These are phyloP conservation scores for Neurospora tetraspora DNA, from an alignment of 495 filamentous ascomycete genomes.

Conservation along the genomic window DNA sequence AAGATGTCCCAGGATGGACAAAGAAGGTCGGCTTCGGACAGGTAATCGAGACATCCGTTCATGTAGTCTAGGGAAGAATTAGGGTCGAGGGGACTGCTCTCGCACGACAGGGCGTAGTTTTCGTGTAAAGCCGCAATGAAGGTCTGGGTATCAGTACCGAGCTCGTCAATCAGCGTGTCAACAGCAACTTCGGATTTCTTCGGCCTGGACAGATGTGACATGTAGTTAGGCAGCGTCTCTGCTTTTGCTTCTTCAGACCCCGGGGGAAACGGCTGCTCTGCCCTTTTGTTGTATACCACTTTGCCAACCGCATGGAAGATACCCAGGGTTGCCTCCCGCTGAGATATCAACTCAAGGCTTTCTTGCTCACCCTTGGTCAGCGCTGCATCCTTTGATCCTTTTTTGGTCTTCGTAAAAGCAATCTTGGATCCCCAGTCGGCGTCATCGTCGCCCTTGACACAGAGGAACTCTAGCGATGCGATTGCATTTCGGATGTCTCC, in stretches of 20 bases:
- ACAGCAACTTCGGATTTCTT: constrained; percentile 61
- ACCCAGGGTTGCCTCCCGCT: constrained; percentile 75
- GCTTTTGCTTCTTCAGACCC: constrained; percentile 24
- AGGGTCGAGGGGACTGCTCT: constrained; percentile 35
- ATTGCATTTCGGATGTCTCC: constrained; percentile 91
- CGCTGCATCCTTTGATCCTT: constrained; percentile 39
- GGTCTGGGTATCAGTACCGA: constrained; percentile 78
- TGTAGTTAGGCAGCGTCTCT: constrained; percentile 48
- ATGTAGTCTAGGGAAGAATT: constrained; percentile 54
- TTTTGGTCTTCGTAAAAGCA: constrained; percentile 51
- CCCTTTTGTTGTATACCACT: constrained; percentile 87
- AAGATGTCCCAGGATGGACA: constrained; percentile 49
- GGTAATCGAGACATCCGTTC: constrained; percentile 62
- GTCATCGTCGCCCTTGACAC: constrained; percentile 58
- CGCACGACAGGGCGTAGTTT: constrained; percentile 82
- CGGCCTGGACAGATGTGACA: constrained; percentile 50
- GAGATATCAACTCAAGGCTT: constrained; percentile 63
- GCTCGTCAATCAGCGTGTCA: constrained; percentile 73
- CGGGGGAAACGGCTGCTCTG: constrained; percentile 24
- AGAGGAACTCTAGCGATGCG: constrained; percentile 82
- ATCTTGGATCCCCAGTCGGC: constrained; percentile 59
- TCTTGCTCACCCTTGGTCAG: constrained; percentile 64
- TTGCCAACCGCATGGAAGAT: constrained; percentile 96
- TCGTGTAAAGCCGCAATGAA: constrained; percentile 92
- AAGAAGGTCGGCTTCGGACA: constrained; percentile 83